Conservation (phyloP, 2,329 filamentous ascomycete genomes). For the Volutella citrinella region DNA sequence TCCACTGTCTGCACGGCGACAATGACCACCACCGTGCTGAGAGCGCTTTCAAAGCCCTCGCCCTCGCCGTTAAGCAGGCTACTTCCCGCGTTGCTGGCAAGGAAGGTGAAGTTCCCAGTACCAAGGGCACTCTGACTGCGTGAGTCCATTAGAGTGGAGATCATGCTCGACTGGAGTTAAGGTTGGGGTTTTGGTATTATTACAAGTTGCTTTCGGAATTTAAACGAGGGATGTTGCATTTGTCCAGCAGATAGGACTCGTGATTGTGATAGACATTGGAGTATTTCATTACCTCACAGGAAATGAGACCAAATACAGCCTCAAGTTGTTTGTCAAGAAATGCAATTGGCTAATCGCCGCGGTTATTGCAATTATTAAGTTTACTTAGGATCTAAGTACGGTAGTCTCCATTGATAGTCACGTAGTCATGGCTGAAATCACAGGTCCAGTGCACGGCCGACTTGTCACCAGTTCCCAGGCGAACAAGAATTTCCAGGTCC, state of each 20-base stretch:
- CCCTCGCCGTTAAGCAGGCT: slow-evolving; percentile 78
- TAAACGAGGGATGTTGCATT: too few relatives aligned
- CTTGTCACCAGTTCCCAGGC: slow-evolving; percentile 64
- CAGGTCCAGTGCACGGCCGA: slow-evolving; percentile 80
- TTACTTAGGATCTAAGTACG: slow-evolving; percentile 59
- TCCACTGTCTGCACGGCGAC: slow-evolving; percentile 83
- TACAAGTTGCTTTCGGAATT: too few relatives aligned
- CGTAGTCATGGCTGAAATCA: slow-evolving; percentile 81
- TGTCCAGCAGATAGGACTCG: too few relatives aligned
- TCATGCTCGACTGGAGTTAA: too few relatives aligned
- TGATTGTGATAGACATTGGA: slow-evolving; percentile 12
- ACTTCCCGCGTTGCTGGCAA: slow-evolving; percentile 71
- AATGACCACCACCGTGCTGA: slow-evolving; percentile 97
- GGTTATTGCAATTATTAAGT: too few relatives aligned
- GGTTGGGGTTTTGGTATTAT: slow-evolving; percentile 9
- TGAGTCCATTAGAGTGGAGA: too few relatives aligned
- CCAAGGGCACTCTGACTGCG: slow-evolving; percentile 81
- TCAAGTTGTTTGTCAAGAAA: too few relatives aligned
- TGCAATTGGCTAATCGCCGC: too few relatives aligned
- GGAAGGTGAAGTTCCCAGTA: slow-evolving; percentile 92
- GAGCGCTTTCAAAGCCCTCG: slow-evolving; percentile 95
- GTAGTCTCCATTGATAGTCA: slow-evolving; percentile 67
- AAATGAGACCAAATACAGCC: too few relatives aligned
- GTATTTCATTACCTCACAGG: slow-evolving; percentile 1
- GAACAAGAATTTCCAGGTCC: slow-evolving; percentile 75